A percentile compares a stretch with the other conserved stretches of the same genome.
Conservation (phyloP, 192 early-diverging fungal genomes). For the Dissophora ornata region DNA sequence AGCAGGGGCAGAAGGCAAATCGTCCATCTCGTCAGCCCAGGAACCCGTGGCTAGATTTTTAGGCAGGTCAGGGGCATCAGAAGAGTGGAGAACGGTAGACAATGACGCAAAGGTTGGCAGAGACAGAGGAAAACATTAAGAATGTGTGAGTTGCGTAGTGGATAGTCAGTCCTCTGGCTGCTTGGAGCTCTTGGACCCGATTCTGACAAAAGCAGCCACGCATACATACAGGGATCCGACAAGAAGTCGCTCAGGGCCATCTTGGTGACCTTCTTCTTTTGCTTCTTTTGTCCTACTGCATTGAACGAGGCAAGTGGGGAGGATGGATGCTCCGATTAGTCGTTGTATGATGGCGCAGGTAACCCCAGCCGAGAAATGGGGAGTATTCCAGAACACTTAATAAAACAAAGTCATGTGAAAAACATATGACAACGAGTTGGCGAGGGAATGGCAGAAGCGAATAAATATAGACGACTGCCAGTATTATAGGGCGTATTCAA, state of each 20-base stretch:
- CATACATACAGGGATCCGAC: conserved; percentile 68
- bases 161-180: conserved; percentile 37
- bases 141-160: conserved; percentile 1
- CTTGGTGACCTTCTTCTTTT: conserved; percentile 87
- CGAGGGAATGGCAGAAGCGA: no score
- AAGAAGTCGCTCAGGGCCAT: conserved; percentile 91
- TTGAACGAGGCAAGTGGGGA: not conserved
- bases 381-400: no score
- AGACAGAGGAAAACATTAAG: conserved; percentile 8
- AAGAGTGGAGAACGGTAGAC: not conserved
- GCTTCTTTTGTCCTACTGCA: conserved; percentile 57
- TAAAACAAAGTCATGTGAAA: no score
- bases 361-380: no score
- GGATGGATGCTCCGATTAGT: not conserved
- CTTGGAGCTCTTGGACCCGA: conserved; percentile 39
- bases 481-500: no score
- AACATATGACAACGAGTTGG: no score
- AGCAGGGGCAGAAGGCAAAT: conserved; percentile 89
- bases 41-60: conserved; percentile 66
- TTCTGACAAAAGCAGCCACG: not conserved
- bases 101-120: not conserved
- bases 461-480: no score
- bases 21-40: conserved; percentile 95
- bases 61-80: not conserved
- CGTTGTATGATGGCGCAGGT: no score